Evolutionary conservation across 208 protist species (phyloP), one percentile per base, ranked within the genome.

Genomic region (Phytomonas serpens): DNA sequence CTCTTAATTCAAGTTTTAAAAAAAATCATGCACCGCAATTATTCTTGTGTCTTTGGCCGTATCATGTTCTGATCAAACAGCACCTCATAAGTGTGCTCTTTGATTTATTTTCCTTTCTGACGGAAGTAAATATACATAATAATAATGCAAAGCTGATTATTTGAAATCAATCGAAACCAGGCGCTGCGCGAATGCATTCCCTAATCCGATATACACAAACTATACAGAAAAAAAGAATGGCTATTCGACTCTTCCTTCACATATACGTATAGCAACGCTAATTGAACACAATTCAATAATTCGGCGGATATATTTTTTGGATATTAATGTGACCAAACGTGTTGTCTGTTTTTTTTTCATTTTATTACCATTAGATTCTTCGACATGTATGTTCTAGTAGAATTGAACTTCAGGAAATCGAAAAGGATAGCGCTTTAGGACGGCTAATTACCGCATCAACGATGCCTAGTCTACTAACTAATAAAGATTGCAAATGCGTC

Each of bases 331-430:
- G 29, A 31, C 61, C 29, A 37, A 37, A 6, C 34, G 31, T 33
- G 2, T 68, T n/a, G n/a, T 68, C 2, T 68, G n/a, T n/a, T 68
- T 68, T 68, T 68, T 68, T 5, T 31, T 61, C n/a, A 31, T 52
- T 68, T 5, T 7, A 16, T 31, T 69, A 0, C 7, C 10, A 23
- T 4, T 72, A 67, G 27, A 72, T 19, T 29, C n/a, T 67, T 10
- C 5, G 30, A 27, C 19, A 47, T 47, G 32, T 68, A 23, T 69
- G 29, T 23, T 36, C 10, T 74, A 14, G 29, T 31, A 5, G 40
- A 72, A 47, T 61, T 16, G 62, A 77, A 36, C n/a, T 62, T 42
- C 31, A 68, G 40, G 36, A 67, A 68, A 63, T 71, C 51, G n/a
- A 67, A 79, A 76, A 79, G 29, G 6, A 64, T n/a, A 1, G 62